A percentile compares a stretch with the other conserved stretches of the same genome.
Conservation (phyloP, 768 basidiomycete genomes). For the Phlebiopsis flavidoalba region DNA sequence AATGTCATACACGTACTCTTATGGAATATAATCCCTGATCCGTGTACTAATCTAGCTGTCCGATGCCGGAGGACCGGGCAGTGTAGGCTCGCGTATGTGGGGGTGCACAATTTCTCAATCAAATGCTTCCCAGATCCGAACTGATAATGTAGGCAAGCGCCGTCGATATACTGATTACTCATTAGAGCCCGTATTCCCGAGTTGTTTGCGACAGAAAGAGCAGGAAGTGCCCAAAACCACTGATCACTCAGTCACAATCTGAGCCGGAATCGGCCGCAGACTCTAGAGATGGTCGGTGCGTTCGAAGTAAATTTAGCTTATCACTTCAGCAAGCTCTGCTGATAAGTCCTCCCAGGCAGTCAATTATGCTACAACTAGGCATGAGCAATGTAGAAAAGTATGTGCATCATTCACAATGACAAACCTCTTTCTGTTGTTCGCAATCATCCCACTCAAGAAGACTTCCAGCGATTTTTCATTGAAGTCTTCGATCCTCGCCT, state of each 20-base stretch:
- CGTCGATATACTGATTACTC: too few relatives aligned
- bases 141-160: too few relatives aligned
- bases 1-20: background rate
- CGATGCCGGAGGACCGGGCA: too few relatives aligned
- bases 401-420: background rate
- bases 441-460: slow-evolving; percentile 85
- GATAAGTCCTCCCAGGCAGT: slow-evolving; percentile 80
- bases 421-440: slow-evolving; percentile 59
- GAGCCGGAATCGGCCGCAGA: background rate
- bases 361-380: slow-evolving; percentile 53
- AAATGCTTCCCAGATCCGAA: too few relatives aligned
- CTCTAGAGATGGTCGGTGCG: background rate
- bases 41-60: too few relatives aligned
- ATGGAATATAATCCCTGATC: background rate
- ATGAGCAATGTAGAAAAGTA: background rate
- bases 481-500: slow-evolving; percentile 91
- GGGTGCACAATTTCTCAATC: too few relatives aligned
- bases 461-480: slow-evolving; percentile 70
- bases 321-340: slow-evolving; percentile 63
- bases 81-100: too few relatives aligned
- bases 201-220: background rate
- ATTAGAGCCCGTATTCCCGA: too few relatives aligned
- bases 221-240: background rate
- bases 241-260: background rate
- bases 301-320: slow-evolving; percentile 17